Base-by-base conservation (phyloP, 208 protist species). In the Crithidia brevicula region DNA sequence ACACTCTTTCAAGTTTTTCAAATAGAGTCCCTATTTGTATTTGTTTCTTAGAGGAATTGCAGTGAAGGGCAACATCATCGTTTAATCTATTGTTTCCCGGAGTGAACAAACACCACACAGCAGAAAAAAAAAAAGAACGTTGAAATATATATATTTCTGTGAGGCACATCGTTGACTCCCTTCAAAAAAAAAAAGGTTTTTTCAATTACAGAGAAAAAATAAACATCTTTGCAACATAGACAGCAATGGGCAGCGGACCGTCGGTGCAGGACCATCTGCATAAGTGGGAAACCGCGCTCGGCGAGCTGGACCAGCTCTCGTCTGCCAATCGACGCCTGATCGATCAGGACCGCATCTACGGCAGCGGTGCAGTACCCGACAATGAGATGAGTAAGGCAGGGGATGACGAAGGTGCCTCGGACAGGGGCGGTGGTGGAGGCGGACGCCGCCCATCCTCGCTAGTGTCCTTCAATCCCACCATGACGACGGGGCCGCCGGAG, bases 271-370 rank as follows among this genome's bases (percentile, higher is more conserved):
- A 81, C 11, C 87, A 95, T 78, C 76, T 95, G 53, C 71, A 72
- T 36, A 83, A 82, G 67, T 95, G 90, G 86, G 86, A 95, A 74
- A 54, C 47, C 1, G 81, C 87, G 22, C 79, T 95, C 9, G 40
- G 53, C 25, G 77, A 89, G 47, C 74, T 95, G 16, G 85, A 93
- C 46, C 70, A 79, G 47, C 51, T 95, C 38, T 80, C 76, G n/a
- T 52, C 43, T 52, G 74, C 67, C n/a, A 85, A 85, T 42, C 82
- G 83, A 22, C 74, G 76, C 18, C 43, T 67, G 13, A 63, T 88
- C 4, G 86, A 89, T 6, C 77, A 86, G 34, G 89, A 93, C 67
- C 85, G 85, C 46, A 82, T 93, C 49, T 87, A 82, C 58, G 67
- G 69, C 54, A 66, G 63, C 58, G 49, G 50, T 5, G 60, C 50